phyloP scores from a whole-genome alignment of 2,329 filamentous ascomycete genomes.

The Fusarium annulatum region DNA sequence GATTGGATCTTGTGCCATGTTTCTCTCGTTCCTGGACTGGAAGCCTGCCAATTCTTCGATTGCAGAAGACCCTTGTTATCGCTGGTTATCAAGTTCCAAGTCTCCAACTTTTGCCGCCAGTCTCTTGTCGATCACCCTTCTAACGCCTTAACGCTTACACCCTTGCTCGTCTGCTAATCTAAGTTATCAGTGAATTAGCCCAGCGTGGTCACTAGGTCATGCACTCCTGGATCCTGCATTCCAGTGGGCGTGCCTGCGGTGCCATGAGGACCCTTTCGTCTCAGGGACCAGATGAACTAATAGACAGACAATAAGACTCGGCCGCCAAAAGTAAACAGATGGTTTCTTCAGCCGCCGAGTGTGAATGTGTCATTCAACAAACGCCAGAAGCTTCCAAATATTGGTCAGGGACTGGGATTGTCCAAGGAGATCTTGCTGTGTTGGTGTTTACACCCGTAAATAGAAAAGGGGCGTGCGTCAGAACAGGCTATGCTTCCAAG shows the following conservation, averaged over 20 bases:
- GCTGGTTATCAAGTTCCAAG: conserved; percentile 30
- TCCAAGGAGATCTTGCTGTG: conserved; percentile 10
- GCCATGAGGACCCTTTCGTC: conserved; percentile 20
- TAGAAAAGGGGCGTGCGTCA: conserved; percentile 36
- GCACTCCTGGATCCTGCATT: conserved; percentile 47
- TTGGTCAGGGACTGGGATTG: conserved; percentile 9
- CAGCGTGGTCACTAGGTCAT: conserved; percentile 27
- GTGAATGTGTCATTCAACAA: conserved; percentile 9
- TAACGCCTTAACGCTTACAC: conserved; percentile 14
- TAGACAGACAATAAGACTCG: not conserved
- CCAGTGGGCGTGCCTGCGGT: conserved; percentile 23
- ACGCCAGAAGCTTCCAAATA: conserved; percentile 28
- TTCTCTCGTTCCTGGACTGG: conserved; percentile 29
- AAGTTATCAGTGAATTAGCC: conserved; percentile 33
- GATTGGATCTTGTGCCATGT: conserved; percentile 16
- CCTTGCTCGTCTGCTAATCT: conserved; percentile 30
- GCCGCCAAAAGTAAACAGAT: conserved; percentile 15
- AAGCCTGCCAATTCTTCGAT: conserved; percentile 28
- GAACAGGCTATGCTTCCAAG: conserved; percentile 31
- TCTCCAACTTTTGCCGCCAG: conserved; percentile 36
- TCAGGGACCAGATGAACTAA: conserved; percentile 25
- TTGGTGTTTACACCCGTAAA: conserved; percentile 24
- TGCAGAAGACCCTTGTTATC: conserved; percentile 19
- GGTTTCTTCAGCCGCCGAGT: conserved; percentile 26
- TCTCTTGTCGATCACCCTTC: conserved; percentile 31